Evolutionary conservation across 2,329 filamentous ascomycete genomes (phyloP), one percentile per base, ranked within the genome.

Genomic region (Arthroderma uncinatum): DNA sequence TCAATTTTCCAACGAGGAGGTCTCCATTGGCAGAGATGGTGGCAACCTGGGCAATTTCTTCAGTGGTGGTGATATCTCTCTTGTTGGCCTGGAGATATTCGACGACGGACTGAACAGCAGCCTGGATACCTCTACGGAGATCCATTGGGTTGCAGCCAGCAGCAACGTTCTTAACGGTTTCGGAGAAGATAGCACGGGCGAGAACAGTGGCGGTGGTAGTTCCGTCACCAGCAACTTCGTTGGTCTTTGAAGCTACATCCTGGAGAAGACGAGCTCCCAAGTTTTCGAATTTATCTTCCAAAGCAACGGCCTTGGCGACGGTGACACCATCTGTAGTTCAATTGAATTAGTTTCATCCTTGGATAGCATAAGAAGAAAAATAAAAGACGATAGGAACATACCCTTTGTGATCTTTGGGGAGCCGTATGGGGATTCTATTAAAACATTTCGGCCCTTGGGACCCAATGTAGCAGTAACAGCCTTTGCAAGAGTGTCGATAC

Each of bases 131-230:
- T 68, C 93, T 86, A 74, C 93, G 86, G 70, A 98, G 83, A 71
- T 98, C 93, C 93, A 98, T 97, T 65, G 93, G 93, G 81, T 98
- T 98, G 86, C 93, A 98, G 71, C 93, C 93, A 62, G 93, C 93
- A 64, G 93, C 93, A 64, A 98, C 93, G 74, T 98, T 98, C 86
- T 98, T 98, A 73, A 97, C 93, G 57, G 92, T 97, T 82, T 98
- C 93, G 75, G 93, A 95, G 83, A 98, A 98, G 78, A 98, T 98
- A 73, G 91, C 88, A 67, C 90, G 89, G 67, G 90, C 93, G 65
- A 98, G 89, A 65, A 97, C 93, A 63, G 93, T 98, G 64, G 93
- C 93, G 64, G 91, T 95, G 64, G 93, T 98, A 68, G 93, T 98
- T 77, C 93, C 93, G 74, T 98, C 93, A 86, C 93, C 93, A 65